These are phyloP conservation scores for Trebouxia sp. DNA, from an alignment of 139 green algal genomes.

Conservation along the genomic window DNA sequence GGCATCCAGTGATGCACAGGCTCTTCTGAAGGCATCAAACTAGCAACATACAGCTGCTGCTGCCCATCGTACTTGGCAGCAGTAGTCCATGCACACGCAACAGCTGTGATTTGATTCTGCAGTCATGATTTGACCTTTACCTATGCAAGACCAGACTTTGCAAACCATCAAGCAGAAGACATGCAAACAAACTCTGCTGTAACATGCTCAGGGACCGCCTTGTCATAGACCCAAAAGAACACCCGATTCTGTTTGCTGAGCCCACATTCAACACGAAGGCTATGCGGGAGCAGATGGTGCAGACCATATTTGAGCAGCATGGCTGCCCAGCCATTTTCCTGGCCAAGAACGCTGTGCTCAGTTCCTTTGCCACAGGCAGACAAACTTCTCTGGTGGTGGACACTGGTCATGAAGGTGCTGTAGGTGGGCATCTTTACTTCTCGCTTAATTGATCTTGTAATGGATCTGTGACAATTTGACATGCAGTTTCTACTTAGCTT, in stretches of 20 bases:
- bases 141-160: background rate
- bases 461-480: background rate
- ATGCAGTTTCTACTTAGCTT: too few relatives aligned
- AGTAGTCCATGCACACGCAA: too few relatives aligned
- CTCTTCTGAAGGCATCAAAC: too few relatives aligned
- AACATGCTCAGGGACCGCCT: slow-evolving; percentile 75
- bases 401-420: slow-evolving; percentile 65
- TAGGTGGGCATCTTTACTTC: slow-evolving; percentile 51
- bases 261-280: slow-evolving; percentile 68
- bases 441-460: background rate
- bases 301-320: slow-evolving; percentile 90
- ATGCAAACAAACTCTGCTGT: background rate
- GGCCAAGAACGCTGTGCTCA: slow-evolving; percentile 86
- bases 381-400: slow-evolving; percentile 93
- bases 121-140: background rate
- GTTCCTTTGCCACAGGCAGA: slow-evolving; percentile 81
- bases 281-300: slow-evolving; percentile 75
- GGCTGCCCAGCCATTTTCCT: slow-evolving; percentile 85
- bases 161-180: background rate
- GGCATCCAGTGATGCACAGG: too few relatives aligned
- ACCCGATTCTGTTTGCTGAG: slow-evolving; percentile 91
- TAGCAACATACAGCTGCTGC: too few relatives aligned
- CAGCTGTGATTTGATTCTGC: too few relatives aligned
- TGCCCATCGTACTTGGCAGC: too few relatives aligned
- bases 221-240: slow-evolving; percentile 72